phyloP scores from a whole-genome alignment of 306 rosid genomes.

The Fragaria vesca region DNA sequence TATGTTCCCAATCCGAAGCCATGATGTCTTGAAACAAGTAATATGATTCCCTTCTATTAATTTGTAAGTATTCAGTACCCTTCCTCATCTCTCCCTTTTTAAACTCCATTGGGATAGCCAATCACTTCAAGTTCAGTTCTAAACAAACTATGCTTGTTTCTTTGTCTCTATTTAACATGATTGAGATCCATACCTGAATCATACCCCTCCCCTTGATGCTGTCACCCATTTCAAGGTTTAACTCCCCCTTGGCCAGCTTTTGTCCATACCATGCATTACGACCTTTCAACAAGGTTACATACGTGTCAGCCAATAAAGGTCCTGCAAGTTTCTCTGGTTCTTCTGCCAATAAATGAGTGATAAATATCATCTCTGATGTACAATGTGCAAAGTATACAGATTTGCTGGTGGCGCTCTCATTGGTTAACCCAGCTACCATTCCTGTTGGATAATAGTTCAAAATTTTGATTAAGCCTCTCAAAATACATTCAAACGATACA shows the following conservation, averaged over 20 bases:
- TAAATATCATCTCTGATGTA: constrained; percentile 94
- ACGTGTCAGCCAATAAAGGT: constrained; percentile 93
- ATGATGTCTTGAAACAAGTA: neutral
- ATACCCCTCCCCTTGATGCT: constrained; percentile 96
- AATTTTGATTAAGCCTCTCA: constrained; percentile 5
- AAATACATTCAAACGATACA: neutral
- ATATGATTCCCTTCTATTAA: neutral
- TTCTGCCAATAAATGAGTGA: constrained; percentile 87
- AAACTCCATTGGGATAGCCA: neutral
- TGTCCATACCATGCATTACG: constrained; percentile 97
- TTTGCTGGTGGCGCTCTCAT: constrained; percentile 98
- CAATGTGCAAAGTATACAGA: constrained; percentile 97
- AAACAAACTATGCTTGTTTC: constrained; percentile 3
- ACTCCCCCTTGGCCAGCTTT: constrained; percentile 78
- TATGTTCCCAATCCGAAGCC: neutral
- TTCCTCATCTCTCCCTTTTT: neutral
- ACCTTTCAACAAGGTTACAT: constrained; percentile 78
- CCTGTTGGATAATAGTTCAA: constrained; percentile 44
- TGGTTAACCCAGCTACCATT: constrained; percentile 91
- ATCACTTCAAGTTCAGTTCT: neutral
- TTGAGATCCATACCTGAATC: constrained; percentile 73
- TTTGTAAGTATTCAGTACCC: neutral
- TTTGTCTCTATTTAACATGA: neutral
- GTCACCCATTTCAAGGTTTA: constrained; percentile 96
- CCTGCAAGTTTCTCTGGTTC: constrained; percentile 96